A percentile compares a stretch with the other conserved stretches of the same genome.
These are phyloP conservation scores for Rhododendron griersonianum DNA, from an alignment of 148 eudicot genomes.

Conservation along the genomic window DNA sequence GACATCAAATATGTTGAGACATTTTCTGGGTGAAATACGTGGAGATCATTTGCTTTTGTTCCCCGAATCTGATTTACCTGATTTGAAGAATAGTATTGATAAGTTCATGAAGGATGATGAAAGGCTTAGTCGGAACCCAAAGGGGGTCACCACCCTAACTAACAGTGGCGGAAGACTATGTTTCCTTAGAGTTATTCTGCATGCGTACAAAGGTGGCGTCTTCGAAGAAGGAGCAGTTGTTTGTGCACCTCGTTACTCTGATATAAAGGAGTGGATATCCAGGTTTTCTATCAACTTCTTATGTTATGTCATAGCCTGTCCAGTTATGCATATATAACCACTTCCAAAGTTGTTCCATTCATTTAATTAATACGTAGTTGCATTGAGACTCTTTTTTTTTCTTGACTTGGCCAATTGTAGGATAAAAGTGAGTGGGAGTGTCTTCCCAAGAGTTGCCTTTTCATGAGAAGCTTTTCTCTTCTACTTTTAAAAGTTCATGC, in stretches of 20 bases:
- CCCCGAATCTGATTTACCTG: slow-evolving; percentile 23
- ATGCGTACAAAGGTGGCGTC: slow-evolving; percentile 64
- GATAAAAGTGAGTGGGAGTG: neutral
- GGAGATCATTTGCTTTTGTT: slow-evolving; percentile 41
- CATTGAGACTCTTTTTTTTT: neutral
- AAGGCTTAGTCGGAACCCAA: slow-evolving; percentile 30
- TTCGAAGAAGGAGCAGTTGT: slow-evolving; percentile 86
- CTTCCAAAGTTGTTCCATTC: neutral
- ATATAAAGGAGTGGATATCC: slow-evolving; percentile 39
- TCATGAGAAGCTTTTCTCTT: neutral
- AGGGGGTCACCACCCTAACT: slow-evolving; percentile 9
- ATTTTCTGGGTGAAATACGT: slow-evolving; percentile 31
- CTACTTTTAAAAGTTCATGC: neutral
- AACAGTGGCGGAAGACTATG: slow-evolving; percentile 33
- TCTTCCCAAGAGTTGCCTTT: neutral
- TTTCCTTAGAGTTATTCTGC: slow-evolving; percentile 65
- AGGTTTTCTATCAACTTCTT: slow-evolving; percentile 30
- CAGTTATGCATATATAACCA: neutral
- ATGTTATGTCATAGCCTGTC: neutral
- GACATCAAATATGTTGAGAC: slow-evolving; percentile 43
- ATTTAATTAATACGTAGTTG: neutral
- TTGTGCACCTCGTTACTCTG: slow-evolving; percentile 70
- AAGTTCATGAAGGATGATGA: slow-evolving; percentile 45
- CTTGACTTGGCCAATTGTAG: neutral
- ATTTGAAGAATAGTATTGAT: slow-evolving; percentile 25